Evolutionary conservation across 345 rosid species (phyloP).

Genomic region (Populus nigra): DNA sequence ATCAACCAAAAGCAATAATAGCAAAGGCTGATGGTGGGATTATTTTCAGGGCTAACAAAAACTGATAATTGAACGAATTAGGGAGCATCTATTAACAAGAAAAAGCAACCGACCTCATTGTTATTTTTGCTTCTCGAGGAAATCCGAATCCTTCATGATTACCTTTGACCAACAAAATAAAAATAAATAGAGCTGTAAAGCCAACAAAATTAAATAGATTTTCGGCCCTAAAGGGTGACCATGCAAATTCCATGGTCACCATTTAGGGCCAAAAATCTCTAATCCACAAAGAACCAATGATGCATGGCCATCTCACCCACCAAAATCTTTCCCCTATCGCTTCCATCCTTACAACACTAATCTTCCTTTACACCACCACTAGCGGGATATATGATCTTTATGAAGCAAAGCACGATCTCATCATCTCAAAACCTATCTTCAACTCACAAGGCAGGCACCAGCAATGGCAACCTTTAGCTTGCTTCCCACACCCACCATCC

Average conservation of each 20-base stretch:
- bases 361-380: background rate
- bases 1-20: background rate
- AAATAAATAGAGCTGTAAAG: background rate
- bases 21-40: background rate
- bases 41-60: background rate
- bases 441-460: slow-evolving; percentile 2
- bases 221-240: too few species aligned
- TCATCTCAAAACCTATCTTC: background rate
- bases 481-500: slow-evolving; percentile 34
- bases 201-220: background rate
- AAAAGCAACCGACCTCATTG: background rate
- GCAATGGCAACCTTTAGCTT: slow-evolving; percentile 39
- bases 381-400: background rate
- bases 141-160: too few species aligned
- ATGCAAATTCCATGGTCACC: background rate
- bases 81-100: too few species aligned
- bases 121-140: background rate
- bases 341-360: slow-evolving; percentile 31
- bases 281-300: slow-evolving; percentile 46
- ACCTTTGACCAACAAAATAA: background rate
- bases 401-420: background rate
- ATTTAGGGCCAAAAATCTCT: slow-evolving; percentile 19
- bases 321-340: slow-evolving; percentile 28
- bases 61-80: too few species aligned
- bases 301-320: slow-evolving; percentile 32